phyloP scores from a whole-genome alignment of 495 filamentous ascomycete genomes.

The Venustampulla echinocandica region DNA sequence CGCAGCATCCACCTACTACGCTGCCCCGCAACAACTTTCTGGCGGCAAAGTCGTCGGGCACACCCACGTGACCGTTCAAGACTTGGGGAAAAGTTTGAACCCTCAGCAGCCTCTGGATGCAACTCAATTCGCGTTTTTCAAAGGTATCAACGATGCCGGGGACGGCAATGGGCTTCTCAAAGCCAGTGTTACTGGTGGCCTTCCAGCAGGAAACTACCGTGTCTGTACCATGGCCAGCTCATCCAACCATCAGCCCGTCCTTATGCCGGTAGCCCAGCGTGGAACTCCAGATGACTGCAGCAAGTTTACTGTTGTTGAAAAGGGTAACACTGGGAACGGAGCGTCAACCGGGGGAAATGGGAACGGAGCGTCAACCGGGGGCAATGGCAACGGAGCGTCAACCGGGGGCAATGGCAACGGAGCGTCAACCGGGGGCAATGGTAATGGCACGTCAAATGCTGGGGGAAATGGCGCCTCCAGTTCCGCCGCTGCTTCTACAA shows the following conservation, averaged over 20 bases:
- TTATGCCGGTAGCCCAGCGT: constrained; percentile 71
- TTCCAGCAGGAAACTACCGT: constrained; percentile 59
- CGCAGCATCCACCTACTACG: constrained; percentile 55
- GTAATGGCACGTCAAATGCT: neutral
- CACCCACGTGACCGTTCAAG: constrained; percentile 64
- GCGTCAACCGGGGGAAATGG: constrained; percentile 10
- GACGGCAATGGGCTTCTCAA: constrained; percentile 51
- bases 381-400: neutral
- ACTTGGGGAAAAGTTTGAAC: constrained; percentile 42
- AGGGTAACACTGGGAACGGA: constrained; percentile 14
- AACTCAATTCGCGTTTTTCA: constrained; percentile 61
- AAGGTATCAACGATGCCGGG: constrained; percentile 66
- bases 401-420: neutral
- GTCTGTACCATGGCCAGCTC: constrained; percentile 62
- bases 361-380: constrained; percentile 11
- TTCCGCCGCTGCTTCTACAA: constrained; percentile 1
- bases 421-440: neutral
- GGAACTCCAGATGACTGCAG: constrained; percentile 66
- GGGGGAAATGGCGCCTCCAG: neutral
- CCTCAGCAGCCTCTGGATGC: constrained; percentile 46
- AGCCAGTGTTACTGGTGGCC: constrained; percentile 50
- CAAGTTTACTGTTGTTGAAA: constrained; percentile 40
- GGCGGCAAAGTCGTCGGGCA: constrained; percentile 56
- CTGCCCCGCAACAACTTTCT: constrained; percentile 54
- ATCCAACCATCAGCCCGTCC: constrained; percentile 65